Percentiles rank a stretch among this genome's conserved stretches.
Evolutionary conservation across 352 stramenopile species (phyloP).

Genomic region (Phytophthora niederhauseri): DNA sequence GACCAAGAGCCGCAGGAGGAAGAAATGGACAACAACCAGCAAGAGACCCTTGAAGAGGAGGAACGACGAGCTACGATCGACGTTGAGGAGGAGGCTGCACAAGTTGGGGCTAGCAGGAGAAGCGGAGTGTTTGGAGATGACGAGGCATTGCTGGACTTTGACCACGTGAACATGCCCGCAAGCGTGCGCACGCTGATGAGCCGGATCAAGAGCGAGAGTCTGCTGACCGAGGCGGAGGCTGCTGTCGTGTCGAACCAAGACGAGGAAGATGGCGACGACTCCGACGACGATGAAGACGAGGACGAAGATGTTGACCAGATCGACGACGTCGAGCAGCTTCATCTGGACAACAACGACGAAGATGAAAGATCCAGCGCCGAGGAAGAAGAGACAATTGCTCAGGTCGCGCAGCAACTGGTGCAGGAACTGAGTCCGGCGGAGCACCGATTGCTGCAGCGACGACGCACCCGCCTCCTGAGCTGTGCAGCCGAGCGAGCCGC

Average conservation of each 20-base stretch:
- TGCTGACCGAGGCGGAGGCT: conserved; percentile 27
- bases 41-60: conserved; percentile 43
- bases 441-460: conserved; percentile 23
- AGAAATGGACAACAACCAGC: conserved; percentile 39
- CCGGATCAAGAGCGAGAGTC: conserved; percentile 55
- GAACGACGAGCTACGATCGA: conserved; percentile 28
- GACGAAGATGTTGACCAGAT: conserved; percentile 19
- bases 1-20: conserved; percentile 19
- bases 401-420: conserved; percentile 13
- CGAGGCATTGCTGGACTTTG: conserved; percentile 53
- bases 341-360: conserved; percentile 22
- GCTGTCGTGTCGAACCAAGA: conserved; percentile 48
- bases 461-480: conserved; percentile 27
- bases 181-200: conserved; percentile 61
- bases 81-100: conserved; percentile 16
- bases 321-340: conserved; percentile 25
- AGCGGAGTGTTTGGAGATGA: conserved; percentile 12
- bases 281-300: not conserved
- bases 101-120: not conserved
- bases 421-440: conserved; percentile 28
- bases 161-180: conserved; percentile 38
- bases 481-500: conserved; percentile 41
- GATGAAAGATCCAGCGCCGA: conserved; percentile 18
- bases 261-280: conserved; percentile 27
- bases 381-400: conserved; percentile 15